These are phyloP conservation scores for Colletotrichum caudatum DNA, from an alignment of 2,329 filamentous ascomycete genomes.

Conservation along the genomic window DNA sequence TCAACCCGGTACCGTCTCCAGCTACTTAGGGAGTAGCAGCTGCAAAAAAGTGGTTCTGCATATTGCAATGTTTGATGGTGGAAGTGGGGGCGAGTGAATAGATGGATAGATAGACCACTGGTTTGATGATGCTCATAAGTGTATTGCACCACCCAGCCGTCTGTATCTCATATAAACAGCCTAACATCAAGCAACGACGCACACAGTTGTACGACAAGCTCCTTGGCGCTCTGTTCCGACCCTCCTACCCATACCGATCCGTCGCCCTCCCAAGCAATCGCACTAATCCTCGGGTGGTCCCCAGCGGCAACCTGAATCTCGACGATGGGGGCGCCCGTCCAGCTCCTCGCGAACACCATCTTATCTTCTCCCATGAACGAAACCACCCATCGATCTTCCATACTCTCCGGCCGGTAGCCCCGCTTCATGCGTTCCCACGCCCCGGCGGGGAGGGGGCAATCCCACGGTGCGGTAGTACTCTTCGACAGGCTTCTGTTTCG, in stretches of 20 bases:
- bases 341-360: slow-evolving; percentile 24
- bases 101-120: no score
- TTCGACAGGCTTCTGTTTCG: slow-evolving; percentile 1
- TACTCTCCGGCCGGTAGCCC: slow-evolving; percentile 19
- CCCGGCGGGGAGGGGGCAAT: slow-evolving; percentile 1
- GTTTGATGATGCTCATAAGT: not conserved
- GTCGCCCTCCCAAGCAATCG: slow-evolving; percentile 3
- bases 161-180: not conserved
- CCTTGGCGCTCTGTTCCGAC: not conserved
- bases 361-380: not conserved
- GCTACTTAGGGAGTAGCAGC: not conserved
- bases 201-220: slow-evolving; percentile 13
- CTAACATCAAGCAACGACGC: not conserved
- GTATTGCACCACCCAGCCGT: no score
- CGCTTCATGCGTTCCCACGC: slow-evolving; percentile 26
- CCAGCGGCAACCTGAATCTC: slow-evolving; percentile 14
- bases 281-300: not conserved
- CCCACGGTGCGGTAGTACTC: slow-evolving; percentile 9
- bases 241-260: not conserved
- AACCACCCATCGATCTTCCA: slow-evolving; percentile 23
- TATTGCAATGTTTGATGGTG: not conserved
- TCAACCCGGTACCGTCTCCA: not conserved
- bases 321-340: slow-evolving; percentile 12
- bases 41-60: not conserved
- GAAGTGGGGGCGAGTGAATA: not conserved